Evolutionary conservation across 2,329 filamentous ascomycete genomes (phyloP), one percentile per base, ranked within the genome.

Genomic region (Verticillium isaacii): DNA sequence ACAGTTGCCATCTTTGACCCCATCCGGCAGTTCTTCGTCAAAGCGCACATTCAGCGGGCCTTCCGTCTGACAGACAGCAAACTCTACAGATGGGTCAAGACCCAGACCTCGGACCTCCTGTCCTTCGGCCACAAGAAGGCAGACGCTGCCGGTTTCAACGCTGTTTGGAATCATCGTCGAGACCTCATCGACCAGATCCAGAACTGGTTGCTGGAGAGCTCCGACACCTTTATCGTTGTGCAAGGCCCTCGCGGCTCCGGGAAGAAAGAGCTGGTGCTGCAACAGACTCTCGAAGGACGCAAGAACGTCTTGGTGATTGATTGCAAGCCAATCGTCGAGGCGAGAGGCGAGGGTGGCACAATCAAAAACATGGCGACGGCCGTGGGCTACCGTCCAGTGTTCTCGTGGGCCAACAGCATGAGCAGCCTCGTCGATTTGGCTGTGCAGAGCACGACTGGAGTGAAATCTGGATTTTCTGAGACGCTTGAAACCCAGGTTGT

Each of bases 331-430:
- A 91, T 98, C 12, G 89, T 94, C 63, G 94, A 98, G 74, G 93
- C 94, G 1, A 87, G 91, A 60, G 93, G 95, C 5, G 95, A 99
- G 71, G 88, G 89, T 8, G 86, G 88, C 2, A 97, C 91, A 0
- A 97, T 99, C 69, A 86, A 86, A 63, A 88, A 89, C 50, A 88
- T 95, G 6, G 95, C 94, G 1, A 78, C 81, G 1, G 87, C 93
- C 66, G 93, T 98, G 57, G 94, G 95, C 9, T 98, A 97, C 72
- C 84, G 91, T 9, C 95, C 95, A 0, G 87, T 99, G 0, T 99
- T 99, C 73, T 96, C 92, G 0, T 98, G 93, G 91, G 90, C 96
- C 77, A 97, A 98, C 75, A 97, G 88, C 70, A 86, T 98, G 66
- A 96, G 91, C 75, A 96, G 93, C 72, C 86, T 97, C 77, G 82